A percentile compares a stretch with the other conserved stretches of the same genome.
Evolutionary conservation across 805 yeast species (phyloP).

Genomic region (Candida verbasci): DNA sequence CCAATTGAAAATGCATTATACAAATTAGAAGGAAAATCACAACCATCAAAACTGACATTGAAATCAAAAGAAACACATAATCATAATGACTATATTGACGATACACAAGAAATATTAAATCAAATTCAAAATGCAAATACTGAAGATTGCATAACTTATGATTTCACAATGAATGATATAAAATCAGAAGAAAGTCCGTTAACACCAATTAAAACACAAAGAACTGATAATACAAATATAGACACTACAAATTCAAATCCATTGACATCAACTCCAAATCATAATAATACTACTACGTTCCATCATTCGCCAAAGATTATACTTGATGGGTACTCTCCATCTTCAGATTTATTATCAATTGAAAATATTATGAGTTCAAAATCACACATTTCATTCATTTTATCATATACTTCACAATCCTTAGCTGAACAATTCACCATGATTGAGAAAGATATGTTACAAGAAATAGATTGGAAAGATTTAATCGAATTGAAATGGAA

Average conservation of each 20-base stretch:
- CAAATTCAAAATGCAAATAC: constrained; percentile 39
- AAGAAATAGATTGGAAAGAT: constrained; percentile 90
- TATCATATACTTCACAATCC: constrained; percentile 61
- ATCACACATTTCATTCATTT: constrained; percentile 76
- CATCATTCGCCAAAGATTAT: constrained; percentile 26
- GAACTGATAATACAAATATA: constrained; percentile 4
- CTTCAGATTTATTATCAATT: constrained; percentile 28
- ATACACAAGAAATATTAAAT: constrained; percentile 33
- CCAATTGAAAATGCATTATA: constrained; percentile 71
- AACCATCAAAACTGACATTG: constrained; percentile 10
- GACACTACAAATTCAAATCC: constrained; percentile 3
- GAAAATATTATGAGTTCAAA: constrained; percentile 40
- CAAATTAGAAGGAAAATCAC: constrained; percentile 68
- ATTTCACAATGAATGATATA: constrained; percentile 15
- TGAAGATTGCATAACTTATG: constrained; percentile 23
- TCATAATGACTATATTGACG: constrained; percentile 11
- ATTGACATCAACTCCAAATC: constrained; percentile 12
- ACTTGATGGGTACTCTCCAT: constrained; percentile 30
- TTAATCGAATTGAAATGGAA: constrained; percentile 74
- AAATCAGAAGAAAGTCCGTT: constrained; percentile 29
- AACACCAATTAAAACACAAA: constrained; percentile 1
- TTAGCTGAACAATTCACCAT: constrained; percentile 81
- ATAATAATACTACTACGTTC: constrained; percentile 5
- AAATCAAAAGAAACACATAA: not conserved
- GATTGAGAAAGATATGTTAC: constrained; percentile 78